phyloP scores from a whole-genome alignment of 441 rosid species.

The Euphorbia neoarborescens region DNA sequence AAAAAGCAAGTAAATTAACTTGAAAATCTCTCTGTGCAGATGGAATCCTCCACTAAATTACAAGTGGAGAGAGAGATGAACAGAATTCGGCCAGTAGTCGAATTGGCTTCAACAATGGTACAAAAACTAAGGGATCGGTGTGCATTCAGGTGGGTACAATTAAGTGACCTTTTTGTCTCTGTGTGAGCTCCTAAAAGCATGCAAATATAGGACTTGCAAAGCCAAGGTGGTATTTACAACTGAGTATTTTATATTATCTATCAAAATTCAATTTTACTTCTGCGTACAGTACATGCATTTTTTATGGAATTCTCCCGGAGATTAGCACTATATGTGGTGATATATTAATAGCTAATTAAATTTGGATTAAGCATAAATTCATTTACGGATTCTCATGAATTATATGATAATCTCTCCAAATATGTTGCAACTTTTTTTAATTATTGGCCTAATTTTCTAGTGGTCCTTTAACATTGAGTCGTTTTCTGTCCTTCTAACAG shows the following conservation, averaged over 20 bases:
- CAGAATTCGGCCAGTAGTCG: constrained; percentile 49
- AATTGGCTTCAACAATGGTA: constrained; percentile 44
- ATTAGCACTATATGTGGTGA: too few relatives aligned
- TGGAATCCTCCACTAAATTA: constrained; percentile 40
- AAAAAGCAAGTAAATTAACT: background rate
- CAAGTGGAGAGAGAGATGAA: constrained; percentile 52
- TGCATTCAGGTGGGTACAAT: constrained; percentile 77
- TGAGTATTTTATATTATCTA: background rate
- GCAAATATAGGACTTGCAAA: background rate
- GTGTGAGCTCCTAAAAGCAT: constrained; percentile 20
- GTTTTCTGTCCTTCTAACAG: too few relatives aligned
- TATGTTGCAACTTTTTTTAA: too few relatives aligned
- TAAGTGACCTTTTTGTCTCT: constrained; percentile 39
- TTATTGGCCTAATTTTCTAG: too few relatives aligned
- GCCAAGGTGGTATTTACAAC: background rate
- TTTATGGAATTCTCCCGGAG: too few relatives aligned
- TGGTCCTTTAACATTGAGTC: too few relatives aligned
- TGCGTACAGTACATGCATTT: too few relatives aligned
- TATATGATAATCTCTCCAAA: too few relatives aligned
- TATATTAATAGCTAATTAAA: too few relatives aligned
- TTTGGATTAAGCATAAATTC: too few relatives aligned
- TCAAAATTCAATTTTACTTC: too few relatives aligned
- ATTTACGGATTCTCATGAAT: too few relatives aligned
- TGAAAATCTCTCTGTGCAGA: constrained; percentile 31
- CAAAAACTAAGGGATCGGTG: constrained; percentile 56